Evolutionary conservation across 1,284 basidiomycete genomes (phyloP).

Genomic region (Malassezia globosa): DNA sequence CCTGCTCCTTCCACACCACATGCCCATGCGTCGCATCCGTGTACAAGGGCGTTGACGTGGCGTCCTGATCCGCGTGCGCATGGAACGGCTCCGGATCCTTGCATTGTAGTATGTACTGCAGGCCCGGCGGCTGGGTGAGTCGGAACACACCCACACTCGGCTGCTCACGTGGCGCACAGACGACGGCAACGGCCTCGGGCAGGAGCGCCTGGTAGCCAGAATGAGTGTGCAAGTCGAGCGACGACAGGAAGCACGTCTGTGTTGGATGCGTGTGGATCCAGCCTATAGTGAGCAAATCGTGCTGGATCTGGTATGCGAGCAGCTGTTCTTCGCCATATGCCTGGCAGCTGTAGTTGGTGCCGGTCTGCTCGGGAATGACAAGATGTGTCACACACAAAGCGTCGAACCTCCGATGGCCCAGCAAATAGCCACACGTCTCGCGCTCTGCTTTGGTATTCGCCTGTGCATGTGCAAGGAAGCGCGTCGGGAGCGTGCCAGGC

Average conservation of each 20-base stretch:
- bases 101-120: slow-evolving; percentile 50
- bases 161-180: slow-evolving; percentile 66
- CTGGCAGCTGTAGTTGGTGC: slow-evolving; percentile 72
- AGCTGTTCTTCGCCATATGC: slow-evolving; percentile 78
- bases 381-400: slow-evolving; percentile 1
- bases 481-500: slow-evolving; percentile 59
- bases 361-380: slow-evolving; percentile 62
- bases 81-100: slow-evolving; percentile 18
- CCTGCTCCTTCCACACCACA: background rate
- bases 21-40: slow-evolving; percentile 1
- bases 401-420: slow-evolving; percentile 50
- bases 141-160: slow-evolving; percentile 76
- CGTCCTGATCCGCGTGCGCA: slow-evolving; percentile 11
- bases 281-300: slow-evolving; percentile 68
- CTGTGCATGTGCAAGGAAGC: slow-evolving; percentile 61
- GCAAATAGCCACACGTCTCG: slow-evolving; percentile 59
- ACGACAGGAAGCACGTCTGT: slow-evolving; percentile 69
- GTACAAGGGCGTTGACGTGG: slow-evolving; percentile 6
- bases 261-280: slow-evolving; percentile 91
- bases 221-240: slow-evolving; percentile 77
- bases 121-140: slow-evolving; percentile 68
- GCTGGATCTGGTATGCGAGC: slow-evolving; percentile 65
- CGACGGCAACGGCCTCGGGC: slow-evolving; percentile 78
- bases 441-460: slow-evolving; percentile 56
- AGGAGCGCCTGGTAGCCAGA: slow-evolving; percentile 73